phyloP scores from a whole-genome alignment of 2,329 filamentous ascomycete species.

The Phaeosphaeriaceae sp. region DNA sequence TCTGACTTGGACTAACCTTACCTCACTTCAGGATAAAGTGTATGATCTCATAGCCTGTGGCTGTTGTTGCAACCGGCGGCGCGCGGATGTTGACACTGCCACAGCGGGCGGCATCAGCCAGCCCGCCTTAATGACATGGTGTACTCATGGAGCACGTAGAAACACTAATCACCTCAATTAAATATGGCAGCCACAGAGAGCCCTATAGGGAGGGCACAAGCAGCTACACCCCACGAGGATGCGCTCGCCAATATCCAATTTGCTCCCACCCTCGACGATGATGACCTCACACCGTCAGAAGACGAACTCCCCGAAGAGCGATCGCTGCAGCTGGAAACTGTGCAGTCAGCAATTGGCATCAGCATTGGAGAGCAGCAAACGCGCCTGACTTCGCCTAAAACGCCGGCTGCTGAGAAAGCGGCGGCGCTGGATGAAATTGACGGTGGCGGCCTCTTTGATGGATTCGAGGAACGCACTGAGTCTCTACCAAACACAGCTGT shows the following conservation, averaged over 20 bases:
- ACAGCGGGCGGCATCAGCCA: conserved; percentile 26
- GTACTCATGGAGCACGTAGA: conserved; percentile 11
- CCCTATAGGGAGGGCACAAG: conserved; percentile 5
- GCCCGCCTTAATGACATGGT: conserved; percentile 20
- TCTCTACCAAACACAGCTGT: conserved; percentile 1
- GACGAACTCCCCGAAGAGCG: conserved; percentile 47
- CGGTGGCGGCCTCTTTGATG: conserved; percentile 57
- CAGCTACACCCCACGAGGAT: conserved; percentile 32
- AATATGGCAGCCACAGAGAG: conserved; percentile 29
- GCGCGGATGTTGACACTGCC: conserved; percentile 35
- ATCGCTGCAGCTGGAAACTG: conserved; percentile 47
- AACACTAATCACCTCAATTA: conserved; percentile 8
- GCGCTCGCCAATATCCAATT: conserved; percentile 52
- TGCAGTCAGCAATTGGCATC: conserved; percentile 60
- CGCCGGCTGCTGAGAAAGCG: conserved; percentile 65
- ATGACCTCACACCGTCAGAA: conserved; percentile 53
- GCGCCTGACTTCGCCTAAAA: conserved; percentile 62
- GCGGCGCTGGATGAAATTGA: conserved; percentile 58
- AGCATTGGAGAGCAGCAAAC: conserved; percentile 65
- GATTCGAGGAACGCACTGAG: conserved; percentile 38
- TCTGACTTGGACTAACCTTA: conserved; percentile 6
- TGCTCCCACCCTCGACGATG: conserved; percentile 47
- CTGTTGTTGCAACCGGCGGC: conserved; percentile 23
- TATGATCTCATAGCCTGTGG: conserved; percentile 10
- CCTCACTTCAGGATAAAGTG: conserved; percentile 9